Base-by-base conservation (phyloP, 1,139 yeast genomes). In the Scheffersomyces titani region DNA sequence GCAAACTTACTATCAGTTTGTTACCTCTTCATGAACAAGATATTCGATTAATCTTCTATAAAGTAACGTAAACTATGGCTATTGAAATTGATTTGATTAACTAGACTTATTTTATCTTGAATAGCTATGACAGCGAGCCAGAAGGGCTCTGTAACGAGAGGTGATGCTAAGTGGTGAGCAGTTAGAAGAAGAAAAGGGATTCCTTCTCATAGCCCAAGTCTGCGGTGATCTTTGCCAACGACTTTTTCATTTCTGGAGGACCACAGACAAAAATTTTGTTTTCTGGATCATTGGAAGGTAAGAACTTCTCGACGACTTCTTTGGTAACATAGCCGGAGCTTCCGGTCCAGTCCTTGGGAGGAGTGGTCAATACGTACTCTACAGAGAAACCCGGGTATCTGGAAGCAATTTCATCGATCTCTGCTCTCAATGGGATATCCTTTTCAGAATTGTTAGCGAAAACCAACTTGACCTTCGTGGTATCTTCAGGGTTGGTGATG, bases 391-490 rank as follows among this genome's bases (percentile, higher is more conserved):
- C 76, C 45, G 92, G 91, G 64, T 86, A 87, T 61, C 81, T 83
- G 46, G 71, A 77, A 52, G 86, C 81, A 60, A 89, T 81, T 59
- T 87, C 91, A 66, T 89, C 93, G 52, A 89, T 75, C 69, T 89
- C 96, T 9, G 77, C 84, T 66, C 82, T 88, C 66, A 89, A 77
- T 64, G 89, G 77, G 56, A 89, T 88, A 70, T 89, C 94, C 63
- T 88, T 87, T 61, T 81, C 88, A 16, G 92, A 83, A 64, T 88
- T 89, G 65, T 89, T 89, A 51, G 91, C 92, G 68, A 81, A 89
- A 56, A 89, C 77, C 61, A 89, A 73, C 2, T 84, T 77, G 55
- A 89, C 78, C 57, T 80, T 80, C 49, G 93, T 88, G 50, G 69
- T 51, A 68, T 89, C 93, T 55, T 81, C 85, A 7, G 90, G 87